Evolutionary conservation across 768 basidiomycete species (phyloP), one percentile per base, ranked within the genome.

Genomic region (Suillus alpinus): DNA sequence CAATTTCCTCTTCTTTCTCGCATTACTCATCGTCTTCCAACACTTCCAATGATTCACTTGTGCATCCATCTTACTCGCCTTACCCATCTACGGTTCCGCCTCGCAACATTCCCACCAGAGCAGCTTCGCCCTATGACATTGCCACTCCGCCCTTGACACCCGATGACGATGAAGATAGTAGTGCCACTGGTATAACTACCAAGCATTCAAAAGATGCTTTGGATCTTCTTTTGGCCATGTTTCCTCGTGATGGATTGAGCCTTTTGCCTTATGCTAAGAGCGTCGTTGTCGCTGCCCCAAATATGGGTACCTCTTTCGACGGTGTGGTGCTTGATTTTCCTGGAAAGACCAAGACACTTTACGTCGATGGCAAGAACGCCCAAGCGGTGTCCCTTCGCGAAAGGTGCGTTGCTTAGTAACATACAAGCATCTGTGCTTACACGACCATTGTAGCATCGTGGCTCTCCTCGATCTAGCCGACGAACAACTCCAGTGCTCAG

Each of bases 401-500:
- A 80, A 92, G 92, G 91, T 92, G 66, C 44, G 75, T 70, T 41
- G 18, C 36, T 9, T 52, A 59, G 60, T 52, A 14, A 37, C 49
- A 53, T 58, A 59, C 53, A 29, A 43, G 29, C 39, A n/a, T 63
- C 56, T 64, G 46, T 59, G 58, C 37, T 23, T 7, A 32, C 36
- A 12, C 12, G 16, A 43, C 14, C 14, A n/a, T 2, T 43, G 3
- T 65, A 94, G 91, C 71, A 87, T 95, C 67, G 91, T 94, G 36
- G 91, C 91, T 49, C 81, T 95, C 46, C 80, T 95, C 67, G 94
- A 95, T 69, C 80, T 94, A 36, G 93, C 94, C 58, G 91, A 92
- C 73, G 94, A 95, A 74, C 86, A 83, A 59, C 80, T 95, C 46
- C 81, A 81, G 66, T 94, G 92, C 73, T 83, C 83, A 44, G 86